phyloP scores from a whole-genome alignment of 495 filamentous ascomycete species.

The Chlorociboria aeruginascens region DNA sequence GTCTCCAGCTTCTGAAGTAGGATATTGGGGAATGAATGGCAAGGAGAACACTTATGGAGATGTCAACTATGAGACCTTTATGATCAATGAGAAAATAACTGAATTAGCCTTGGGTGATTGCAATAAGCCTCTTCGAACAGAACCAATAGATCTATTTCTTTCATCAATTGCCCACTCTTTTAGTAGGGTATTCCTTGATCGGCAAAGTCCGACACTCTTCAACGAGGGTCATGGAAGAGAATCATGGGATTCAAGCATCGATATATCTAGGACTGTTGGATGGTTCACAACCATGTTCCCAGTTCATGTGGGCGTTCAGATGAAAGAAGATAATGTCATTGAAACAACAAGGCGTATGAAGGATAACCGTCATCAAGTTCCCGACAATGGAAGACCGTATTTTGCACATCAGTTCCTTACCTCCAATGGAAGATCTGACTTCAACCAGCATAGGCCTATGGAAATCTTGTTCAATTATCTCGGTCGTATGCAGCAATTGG shows the following conservation, averaged over 20 bases:
- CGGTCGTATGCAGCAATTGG: slow-evolving; percentile 31
- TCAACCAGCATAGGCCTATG: slow-evolving; percentile 2
- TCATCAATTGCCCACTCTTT: slow-evolving; percentile 41
- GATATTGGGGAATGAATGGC: slow-evolving; percentile 39
- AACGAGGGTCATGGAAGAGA: slow-evolving; percentile 48
- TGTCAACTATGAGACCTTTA: slow-evolving; percentile 32
- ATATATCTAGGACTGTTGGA: slow-evolving; percentile 46
- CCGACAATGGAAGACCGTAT: slow-evolving; percentile 31
- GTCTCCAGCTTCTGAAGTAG: slow-evolving; percentile 21
- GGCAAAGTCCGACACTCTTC: slow-evolving; percentile 14
- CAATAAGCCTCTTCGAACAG: slow-evolving; percentile 19
- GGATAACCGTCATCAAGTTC: slow-evolving; percentile 29
- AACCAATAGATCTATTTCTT: slow-evolving; percentile 41
- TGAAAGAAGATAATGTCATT: slow-evolving; percentile 2
- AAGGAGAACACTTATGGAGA: slow-evolving; percentile 36
- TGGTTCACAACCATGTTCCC: slow-evolving; percentile 51
- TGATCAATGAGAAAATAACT: slow-evolving; percentile 32
- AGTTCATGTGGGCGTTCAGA: slow-evolving; percentile 15
- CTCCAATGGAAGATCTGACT: not conserved
- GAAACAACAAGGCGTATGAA: slow-evolving; percentile 28
- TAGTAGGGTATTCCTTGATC: slow-evolving; percentile 24
- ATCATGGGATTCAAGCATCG: slow-evolving; percentile 35
- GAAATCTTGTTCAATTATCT: slow-evolving; percentile 31
- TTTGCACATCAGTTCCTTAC: slow-evolving; percentile 26
- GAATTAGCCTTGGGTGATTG: slow-evolving; percentile 30